Base-by-base conservation (phyloP, 1,139 yeast species). In the Lizanozyma gosingica region DNA sequence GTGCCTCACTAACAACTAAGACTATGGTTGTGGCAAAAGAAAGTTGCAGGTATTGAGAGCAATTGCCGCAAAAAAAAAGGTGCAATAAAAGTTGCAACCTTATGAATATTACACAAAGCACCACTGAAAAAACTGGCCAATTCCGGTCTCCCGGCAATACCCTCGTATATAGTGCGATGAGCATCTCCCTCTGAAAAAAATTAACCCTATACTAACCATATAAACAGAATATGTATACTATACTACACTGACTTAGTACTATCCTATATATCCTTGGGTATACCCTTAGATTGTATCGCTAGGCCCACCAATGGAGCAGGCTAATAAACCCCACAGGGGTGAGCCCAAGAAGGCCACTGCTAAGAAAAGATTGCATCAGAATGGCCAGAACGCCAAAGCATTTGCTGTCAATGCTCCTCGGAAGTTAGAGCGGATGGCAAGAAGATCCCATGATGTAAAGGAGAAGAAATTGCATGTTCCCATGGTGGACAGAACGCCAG, bases 401-500 rank as follows among this genome's bases (percentile, higher is more conserved):
- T 92, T 88, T 65, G 94, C 96, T 1, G 95, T 90, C 22, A 69
- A 87, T 39, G 94, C 94, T 29, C 97, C 97, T 2, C 81, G 94
- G 22, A 88, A 87, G 60, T 73, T 88, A 58, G 90, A 86, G 53
- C 74, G 86, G 47, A 81, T 76, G 72, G 95, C 96, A 45, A 75
- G 80, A 56, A 74, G 98, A 60, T 67, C 94, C 8, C 83, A 83
- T 47, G 99, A 92, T 57, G 80, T 81, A 34, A 15, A 9, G 53
- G 98, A 94, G 60, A 81, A 76, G 57, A 84, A 80, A 57, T 73
- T 84, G 55, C 98, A 92, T 69, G 97, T 90, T 22, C 98, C 98
- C 14, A 88, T 92, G 97, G 84, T 92, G 40, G 96, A 92, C 56
- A 73, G 98, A 53, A 88, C 97, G 0, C 97, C 98, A 0, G 98